phyloP scores from a whole-genome alignment of 1,139 yeast species.

The Blastobotrys illinoisensis region DNA sequence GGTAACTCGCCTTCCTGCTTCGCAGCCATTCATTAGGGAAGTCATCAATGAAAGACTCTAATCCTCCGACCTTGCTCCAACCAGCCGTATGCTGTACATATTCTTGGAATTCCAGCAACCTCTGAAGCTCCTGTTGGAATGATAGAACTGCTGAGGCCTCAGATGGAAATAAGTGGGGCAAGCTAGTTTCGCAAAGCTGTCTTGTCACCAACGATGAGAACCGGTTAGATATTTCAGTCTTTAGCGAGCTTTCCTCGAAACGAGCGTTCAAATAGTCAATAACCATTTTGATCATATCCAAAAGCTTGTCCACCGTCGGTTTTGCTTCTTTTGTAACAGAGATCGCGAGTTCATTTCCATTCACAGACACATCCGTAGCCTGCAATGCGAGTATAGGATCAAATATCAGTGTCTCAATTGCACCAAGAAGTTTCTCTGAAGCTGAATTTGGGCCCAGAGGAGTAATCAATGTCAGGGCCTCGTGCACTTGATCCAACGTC shows the following conservation, averaged over 20 bases:
- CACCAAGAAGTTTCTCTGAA: not conserved
- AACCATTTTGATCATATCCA: slow-evolving; percentile 12
- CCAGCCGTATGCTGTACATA: slow-evolving; percentile 14
- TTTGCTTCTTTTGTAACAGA: not conserved
- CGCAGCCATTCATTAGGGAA: slow-evolving; percentile 24
- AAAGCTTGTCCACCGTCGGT: slow-evolving; percentile 6
- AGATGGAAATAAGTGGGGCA: slow-evolving; percentile 24
- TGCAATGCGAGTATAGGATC: not conserved
- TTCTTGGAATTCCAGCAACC: slow-evolving; percentile 22
- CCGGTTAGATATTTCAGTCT: slow-evolving; percentile 19
- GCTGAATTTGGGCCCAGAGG: not conserved
- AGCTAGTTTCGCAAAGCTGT: slow-evolving; percentile 16
- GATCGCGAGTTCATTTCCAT: not conserved
- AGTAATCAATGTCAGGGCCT: not conserved
- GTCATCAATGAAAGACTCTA: slow-evolving; percentile 21
- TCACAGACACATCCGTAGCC: not conserved
- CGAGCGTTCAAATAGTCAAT: slow-evolving; percentile 20
- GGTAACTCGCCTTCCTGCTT: slow-evolving; percentile 17
- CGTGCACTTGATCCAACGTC: not conserved
- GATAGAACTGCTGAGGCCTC: slow-evolving; percentile 14
- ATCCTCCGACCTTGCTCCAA: slow-evolving; percentile 24
- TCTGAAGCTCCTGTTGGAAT: slow-evolving; percentile 18
- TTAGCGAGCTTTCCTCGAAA: slow-evolving; percentile 17
- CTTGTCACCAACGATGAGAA: slow-evolving; percentile 21
- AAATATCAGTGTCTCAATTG: not conserved